These are phyloP conservation scores for Aspergillus diversus DNA, from an alignment of 495 filamentous ascomycete genomes.

Conservation along the genomic window DNA sequence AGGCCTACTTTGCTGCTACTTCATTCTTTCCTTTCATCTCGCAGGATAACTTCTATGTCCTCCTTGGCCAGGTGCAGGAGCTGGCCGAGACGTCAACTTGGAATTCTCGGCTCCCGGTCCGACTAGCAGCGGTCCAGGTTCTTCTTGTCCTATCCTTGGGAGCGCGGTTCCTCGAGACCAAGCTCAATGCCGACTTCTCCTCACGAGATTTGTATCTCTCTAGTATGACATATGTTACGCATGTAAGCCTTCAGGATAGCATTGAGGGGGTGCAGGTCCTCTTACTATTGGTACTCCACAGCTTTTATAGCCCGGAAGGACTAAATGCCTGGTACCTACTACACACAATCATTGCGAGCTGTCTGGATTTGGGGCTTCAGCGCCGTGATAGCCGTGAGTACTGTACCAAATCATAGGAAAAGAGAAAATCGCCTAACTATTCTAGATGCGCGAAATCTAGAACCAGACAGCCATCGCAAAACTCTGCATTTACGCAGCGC, in stretches of 20 bases:
- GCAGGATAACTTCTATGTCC: not conserved
- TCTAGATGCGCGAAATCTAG: not conserved
- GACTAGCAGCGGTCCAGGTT: not conserved
- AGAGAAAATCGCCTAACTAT: not conserved
- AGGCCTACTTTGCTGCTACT: not conserved
- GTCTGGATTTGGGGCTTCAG: conserved; percentile 6
- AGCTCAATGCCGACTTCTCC: not conserved
- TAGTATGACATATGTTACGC: not conserved
- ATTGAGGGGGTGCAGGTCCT: not conserved
- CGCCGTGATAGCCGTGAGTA: not conserved
- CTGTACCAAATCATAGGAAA: not conserved
- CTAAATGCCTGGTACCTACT: conserved; percentile 2
- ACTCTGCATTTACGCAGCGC: not conserved
- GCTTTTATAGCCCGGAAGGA: not conserved
- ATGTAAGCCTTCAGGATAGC: not conserved
- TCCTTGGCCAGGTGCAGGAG: not conserved
- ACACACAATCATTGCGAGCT: not conserved
- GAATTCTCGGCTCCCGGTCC: not conserved
- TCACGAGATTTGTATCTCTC: not conserved
- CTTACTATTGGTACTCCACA: not conserved
- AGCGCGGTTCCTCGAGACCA: not conserved
- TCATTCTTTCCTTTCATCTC: not conserved
- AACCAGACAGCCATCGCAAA: not conserved
- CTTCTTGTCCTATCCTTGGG: conserved; percentile 2
- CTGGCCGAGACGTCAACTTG: not conserved